Conservation (phyloP, 2,329 filamentous ascomycete species). For the Fusarium chuoi region DNA sequence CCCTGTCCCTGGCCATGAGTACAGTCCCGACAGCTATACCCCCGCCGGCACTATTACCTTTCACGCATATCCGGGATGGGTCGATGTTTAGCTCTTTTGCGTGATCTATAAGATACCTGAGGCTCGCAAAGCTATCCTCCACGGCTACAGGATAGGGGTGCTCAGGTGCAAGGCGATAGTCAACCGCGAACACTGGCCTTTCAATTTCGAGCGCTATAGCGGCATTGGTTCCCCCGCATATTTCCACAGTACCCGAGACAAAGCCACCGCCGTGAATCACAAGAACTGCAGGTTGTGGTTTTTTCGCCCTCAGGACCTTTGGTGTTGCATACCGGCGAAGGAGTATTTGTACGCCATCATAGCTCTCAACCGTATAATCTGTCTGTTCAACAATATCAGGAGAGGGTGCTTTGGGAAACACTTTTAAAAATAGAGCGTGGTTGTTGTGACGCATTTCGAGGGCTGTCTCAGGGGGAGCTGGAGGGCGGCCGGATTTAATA, state of each 20-base stretch:
- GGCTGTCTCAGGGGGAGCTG: slow-evolving; percentile 13
- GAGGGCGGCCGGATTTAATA: slow-evolving; percentile 13
- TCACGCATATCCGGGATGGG: slow-evolving; percentile 19
- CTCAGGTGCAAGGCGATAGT: slow-evolving; percentile 39
- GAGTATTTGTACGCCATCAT: slow-evolving; percentile 21
- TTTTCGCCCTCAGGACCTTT: background rate
- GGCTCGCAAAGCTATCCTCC: slow-evolving; percentile 33
- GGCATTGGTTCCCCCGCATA: slow-evolving; percentile 1
- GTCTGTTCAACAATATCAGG: slow-evolving; percentile 13
- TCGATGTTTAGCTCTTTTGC: slow-evolving; percentile 31
- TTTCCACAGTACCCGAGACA: slow-evolving; percentile 17
- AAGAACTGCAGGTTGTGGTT: slow-evolving; percentile 28
- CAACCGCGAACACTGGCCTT: slow-evolving; percentile 33
- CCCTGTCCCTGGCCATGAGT: slow-evolving; percentile 31
- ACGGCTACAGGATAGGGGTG: slow-evolving; percentile 15
- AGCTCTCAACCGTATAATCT: slow-evolving; percentile 22
- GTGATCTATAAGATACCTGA: slow-evolving; percentile 26
- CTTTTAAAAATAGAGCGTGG: slow-evolving; percentile 6
- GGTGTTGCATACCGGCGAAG: slow-evolving; percentile 26
- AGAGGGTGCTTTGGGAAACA: slow-evolving; percentile 5
- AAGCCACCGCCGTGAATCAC: slow-evolving; percentile 33
- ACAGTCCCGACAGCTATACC: slow-evolving; percentile 19
- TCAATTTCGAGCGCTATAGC: background rate
- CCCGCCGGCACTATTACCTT: slow-evolving; percentile 35
- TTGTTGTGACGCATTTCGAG: slow-evolving; percentile 18